A percentile compares a stretch with the other conserved stretches of the same genome.
Evolutionary conservation across 192 early-diverging fungal species (phyloP).

Genomic region (Rhizophagus clarus): DNA sequence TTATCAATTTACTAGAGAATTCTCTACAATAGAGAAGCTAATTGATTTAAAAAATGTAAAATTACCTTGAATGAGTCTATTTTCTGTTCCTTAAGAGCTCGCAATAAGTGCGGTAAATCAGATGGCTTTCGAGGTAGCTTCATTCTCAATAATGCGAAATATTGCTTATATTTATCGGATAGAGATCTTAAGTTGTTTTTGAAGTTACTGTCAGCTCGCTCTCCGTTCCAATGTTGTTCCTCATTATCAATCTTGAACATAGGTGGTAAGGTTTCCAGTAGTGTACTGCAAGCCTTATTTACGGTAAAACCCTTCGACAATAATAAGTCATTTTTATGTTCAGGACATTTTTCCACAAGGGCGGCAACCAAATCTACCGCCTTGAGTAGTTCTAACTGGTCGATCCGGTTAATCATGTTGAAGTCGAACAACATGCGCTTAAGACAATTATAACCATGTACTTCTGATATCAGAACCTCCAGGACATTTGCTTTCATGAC

Average conservation of each 20-base stretch:
- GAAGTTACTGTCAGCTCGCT: background rate
- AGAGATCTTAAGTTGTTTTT: background rate
- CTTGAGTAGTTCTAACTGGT: background rate
- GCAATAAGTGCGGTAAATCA: background rate
- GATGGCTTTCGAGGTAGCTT: background rate
- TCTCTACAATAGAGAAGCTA: background rate
- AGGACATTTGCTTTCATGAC: background rate
- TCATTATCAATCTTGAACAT: background rate
- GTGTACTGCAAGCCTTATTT: conserved; percentile 9
- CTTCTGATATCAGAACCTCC: background rate
- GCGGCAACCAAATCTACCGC: background rate
- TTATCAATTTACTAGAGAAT: background rate
- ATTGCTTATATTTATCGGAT: background rate
- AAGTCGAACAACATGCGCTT: background rate
- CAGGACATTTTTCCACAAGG: conserved; percentile 14
- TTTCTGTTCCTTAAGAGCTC: background rate
- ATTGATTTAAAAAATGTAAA: background rate
- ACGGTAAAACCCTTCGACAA: background rate
- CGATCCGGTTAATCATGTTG: background rate
- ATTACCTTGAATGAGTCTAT: background rate
- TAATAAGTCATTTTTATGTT: background rate
- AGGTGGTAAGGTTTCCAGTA: background rate
- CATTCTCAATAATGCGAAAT: background rate
- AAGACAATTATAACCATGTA: background rate
- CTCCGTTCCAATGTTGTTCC: background rate